Evolutionary conservation across 495 filamentous ascomycete genomes (phyloP).

Genomic region (Coniosporium apollinis): DNA sequence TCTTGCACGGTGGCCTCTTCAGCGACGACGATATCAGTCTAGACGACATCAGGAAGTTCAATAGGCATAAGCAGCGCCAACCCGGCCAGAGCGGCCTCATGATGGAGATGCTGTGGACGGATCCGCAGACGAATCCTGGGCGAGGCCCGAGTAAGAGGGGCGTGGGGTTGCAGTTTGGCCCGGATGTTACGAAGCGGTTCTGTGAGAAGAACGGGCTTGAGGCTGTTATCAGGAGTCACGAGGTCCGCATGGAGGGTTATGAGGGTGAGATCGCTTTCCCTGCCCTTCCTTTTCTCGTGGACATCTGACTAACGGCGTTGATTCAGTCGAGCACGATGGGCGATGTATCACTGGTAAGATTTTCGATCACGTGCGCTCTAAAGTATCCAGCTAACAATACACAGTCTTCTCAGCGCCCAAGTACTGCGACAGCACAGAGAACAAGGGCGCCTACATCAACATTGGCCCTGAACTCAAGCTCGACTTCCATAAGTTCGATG

Average conservation of each 20-base stretch:
- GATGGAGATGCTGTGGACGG: conserved; percentile 99
- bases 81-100: conserved; percentile 92
- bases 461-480: conserved; percentile 85
- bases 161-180: conserved; percentile 90
- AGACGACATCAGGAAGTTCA: conserved; percentile 82
- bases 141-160: conserved; percentile 92
- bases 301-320: too few species aligned
- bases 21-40: conserved; percentile 87
- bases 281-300: too few species aligned
- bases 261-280: too few species aligned
- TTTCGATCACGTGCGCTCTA: background rate
- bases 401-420: conserved; percentile 89
- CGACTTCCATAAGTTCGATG: conserved; percentile 79
- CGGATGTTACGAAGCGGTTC: conserved; percentile 92
- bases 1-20: conserved; percentile 91
- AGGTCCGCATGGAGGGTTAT: conserved; percentile 95
- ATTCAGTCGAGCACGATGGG: conserved; percentile 86
- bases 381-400: conserved; percentile 1
- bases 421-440: conserved; percentile 95
- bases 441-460: conserved; percentile 98
- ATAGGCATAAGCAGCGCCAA: conserved; percentile 83
- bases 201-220: conserved; percentile 90
- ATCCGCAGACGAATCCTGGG: conserved; percentile 72
- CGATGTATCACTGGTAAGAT: conserved; percentile 76
- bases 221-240: conserved; percentile 90